Conservation (phyloP, 1,284 basidiomycete species). For the Ustilago shanxiensis region DNA sequence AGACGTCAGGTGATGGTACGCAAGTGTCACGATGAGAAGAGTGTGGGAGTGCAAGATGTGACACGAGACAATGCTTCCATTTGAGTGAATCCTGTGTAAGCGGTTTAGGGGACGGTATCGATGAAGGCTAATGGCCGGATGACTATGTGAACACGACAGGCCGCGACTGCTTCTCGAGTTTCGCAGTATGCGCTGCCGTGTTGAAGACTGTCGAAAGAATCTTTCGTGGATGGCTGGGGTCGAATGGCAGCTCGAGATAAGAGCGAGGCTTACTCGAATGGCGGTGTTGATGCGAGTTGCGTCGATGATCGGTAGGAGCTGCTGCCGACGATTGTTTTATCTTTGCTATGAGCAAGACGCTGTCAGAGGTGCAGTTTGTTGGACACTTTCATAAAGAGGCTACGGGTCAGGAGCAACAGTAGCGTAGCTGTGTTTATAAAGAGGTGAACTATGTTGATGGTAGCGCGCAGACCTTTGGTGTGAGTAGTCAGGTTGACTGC, state of each 20-base stretch:
- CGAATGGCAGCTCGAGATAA: neutral
- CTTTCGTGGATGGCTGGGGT: neutral
- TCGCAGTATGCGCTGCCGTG: neutral
- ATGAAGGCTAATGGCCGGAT: neutral
- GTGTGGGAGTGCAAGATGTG: neutral
- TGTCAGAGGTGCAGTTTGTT: too few species aligned
- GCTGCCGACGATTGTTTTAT: too few species aligned
- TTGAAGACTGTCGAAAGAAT: neutral
- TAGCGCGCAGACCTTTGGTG: neutral
- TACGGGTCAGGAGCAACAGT: neutral
- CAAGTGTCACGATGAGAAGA: neutral
- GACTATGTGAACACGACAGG: neutral
- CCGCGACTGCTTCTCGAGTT: neutral
- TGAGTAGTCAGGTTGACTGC: neutral
- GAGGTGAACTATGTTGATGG: neutral
- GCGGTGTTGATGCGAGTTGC: neutral
- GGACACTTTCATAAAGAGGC: too few species aligned
- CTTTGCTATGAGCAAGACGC: too few species aligned
- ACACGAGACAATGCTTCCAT: neutral
- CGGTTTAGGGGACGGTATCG: neutral
- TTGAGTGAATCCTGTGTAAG: neutral
- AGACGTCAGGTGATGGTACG: neutral
- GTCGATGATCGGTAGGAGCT: too few species aligned
- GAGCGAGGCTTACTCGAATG: neutral
- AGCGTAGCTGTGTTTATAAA: neutral